Evolutionary conservation across 192 early-diverging fungal species (phyloP).

Genomic region (Chytriomyces confervae): DNA sequence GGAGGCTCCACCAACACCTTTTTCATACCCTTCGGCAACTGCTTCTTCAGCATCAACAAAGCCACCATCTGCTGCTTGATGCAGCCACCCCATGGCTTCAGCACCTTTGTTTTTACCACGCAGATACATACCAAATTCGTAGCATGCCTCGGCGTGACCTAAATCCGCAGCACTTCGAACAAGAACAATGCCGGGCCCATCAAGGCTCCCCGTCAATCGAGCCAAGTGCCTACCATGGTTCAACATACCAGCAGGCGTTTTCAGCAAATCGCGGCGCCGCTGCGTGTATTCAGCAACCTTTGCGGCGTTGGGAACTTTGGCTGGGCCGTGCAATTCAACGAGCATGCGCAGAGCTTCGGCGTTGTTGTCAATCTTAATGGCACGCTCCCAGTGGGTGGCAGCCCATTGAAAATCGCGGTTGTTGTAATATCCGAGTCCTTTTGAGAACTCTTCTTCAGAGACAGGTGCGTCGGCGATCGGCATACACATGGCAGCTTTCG

Average conservation of each 20-base stretch:
- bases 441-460: slow-evolving; percentile 20
- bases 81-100: slow-evolving; percentile 40
- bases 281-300: slow-evolving; percentile 33
- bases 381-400: slow-evolving; percentile 23
- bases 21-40: slow-evolving; percentile 39
- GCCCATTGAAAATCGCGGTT: not conserved
- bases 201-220: slow-evolving; percentile 6
- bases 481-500: not conserved
- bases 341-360: slow-evolving; percentile 32
- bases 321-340: slow-evolving; percentile 21
- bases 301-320: slow-evolving; percentile 22
- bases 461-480: slow-evolving; percentile 8
- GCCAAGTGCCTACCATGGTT: slow-evolving; percentile 29
- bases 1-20: slow-evolving; percentile 27
- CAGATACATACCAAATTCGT: slow-evolving; percentile 41
- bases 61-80: slow-evolving; percentile 31
- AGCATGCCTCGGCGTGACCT: slow-evolving; percentile 30
- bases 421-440: slow-evolving; percentile 5
- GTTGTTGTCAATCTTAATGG: slow-evolving; percentile 29
- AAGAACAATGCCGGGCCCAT: slow-evolving; percentile 33
- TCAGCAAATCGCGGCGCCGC: slow-evolving; percentile 13
- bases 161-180: slow-evolving; percentile 35
- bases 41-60: slow-evolving; percentile 28
- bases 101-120: slow-evolving; percentile 28
- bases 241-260: slow-evolving; percentile 31